Evolutionary conservation across 2,329 filamentous ascomycete genomes (phyloP).

Genomic region (Colletotrichum sp.): DNA sequence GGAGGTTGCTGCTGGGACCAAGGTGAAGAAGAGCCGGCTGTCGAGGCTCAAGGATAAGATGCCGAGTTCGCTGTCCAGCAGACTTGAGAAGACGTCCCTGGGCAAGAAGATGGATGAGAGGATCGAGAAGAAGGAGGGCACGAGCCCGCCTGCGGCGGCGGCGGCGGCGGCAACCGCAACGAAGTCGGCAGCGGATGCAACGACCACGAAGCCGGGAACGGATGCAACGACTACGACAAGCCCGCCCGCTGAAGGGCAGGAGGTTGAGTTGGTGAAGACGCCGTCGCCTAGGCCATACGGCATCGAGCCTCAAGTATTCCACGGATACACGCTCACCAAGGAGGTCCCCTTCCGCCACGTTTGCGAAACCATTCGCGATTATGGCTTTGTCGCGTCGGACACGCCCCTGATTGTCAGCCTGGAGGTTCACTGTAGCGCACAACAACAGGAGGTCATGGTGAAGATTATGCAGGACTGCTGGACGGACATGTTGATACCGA

Average conservation of each 20-base stretch:
- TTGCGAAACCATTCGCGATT: conserved; percentile 78
- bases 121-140: conserved; percentile 26
- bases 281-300: conserved; percentile 30
- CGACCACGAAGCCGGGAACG: neutral
- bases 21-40: conserved; percentile 51
- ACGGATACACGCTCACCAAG: conserved; percentile 90
- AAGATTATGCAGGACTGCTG: conserved; percentile 88
- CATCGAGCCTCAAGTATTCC: conserved; percentile 78
- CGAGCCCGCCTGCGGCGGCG: neutral
- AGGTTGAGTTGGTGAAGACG: conserved; percentile 7
- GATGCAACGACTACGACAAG: neutral
- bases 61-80: conserved; percentile 45
- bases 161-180: neutral
- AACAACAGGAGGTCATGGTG: conserved; percentile 91
- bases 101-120: conserved; percentile 45
- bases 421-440: conserved; percentile 82
- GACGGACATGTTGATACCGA: conserved; percentile 72
- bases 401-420: conserved; percentile 92
- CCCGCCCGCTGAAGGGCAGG: neutral
- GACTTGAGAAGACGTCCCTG: conserved; percentile 54
- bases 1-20: conserved; percentile 15
- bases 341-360: conserved; percentile 87
- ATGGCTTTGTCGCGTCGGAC: conserved; percentile 76
- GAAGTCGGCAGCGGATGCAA: neutral
- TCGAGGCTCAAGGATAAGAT: conserved; percentile 67